A percentile compares a stretch with the other conserved stretches of the same genome.
Evolutionary conservation across 148 eudicot species (phyloP).

Genomic region (Nyssa sinensis): DNA sequence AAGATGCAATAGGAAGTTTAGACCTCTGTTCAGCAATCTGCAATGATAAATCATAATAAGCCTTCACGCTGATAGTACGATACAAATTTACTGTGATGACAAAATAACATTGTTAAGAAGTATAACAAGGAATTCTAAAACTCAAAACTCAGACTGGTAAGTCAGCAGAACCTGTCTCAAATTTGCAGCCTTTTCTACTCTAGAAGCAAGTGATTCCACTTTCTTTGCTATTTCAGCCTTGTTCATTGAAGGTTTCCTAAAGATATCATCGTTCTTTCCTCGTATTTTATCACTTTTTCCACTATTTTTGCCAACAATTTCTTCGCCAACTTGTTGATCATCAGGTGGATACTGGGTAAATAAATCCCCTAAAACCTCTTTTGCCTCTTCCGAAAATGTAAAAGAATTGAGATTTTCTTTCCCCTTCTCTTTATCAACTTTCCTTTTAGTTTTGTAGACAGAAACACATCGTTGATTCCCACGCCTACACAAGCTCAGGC

Average conservation of each 20-base stretch:
- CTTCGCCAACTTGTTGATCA: constrained; percentile 38
- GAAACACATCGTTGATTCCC: constrained; percentile 56
- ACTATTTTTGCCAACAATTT: constrained; percentile 26
- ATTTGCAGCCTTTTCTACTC: constrained; percentile 29
- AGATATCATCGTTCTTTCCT: constrained; percentile 43
- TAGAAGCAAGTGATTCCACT: constrained; percentile 42
- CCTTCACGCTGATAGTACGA: background rate
- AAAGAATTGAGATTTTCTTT: constrained; percentile 36
- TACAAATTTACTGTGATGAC: background rate
- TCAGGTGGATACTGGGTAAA: constrained; percentile 78
- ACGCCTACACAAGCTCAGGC: constrained; percentile 35
- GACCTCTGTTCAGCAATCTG: constrained; percentile 70
- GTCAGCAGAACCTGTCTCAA: constrained; percentile 57
- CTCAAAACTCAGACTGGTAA: constrained; percentile 9
- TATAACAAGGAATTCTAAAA: background rate
- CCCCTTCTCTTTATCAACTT: constrained; percentile 16
- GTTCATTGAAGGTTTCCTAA: constrained; percentile 44
- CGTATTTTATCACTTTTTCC: constrained; percentile 24
- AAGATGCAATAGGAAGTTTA: constrained; percentile 88
- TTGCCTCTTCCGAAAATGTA: constrained; percentile 62
- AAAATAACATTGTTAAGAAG: background rate
- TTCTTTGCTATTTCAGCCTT: constrained; percentile 49
- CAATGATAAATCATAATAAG: constrained; percentile 9
- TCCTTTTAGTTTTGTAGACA: constrained; percentile 44
- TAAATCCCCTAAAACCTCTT: constrained; percentile 55